Base-by-base conservation (phyloP, 805 yeast genomes). In the Tetrapisispora phaffii region DNA sequence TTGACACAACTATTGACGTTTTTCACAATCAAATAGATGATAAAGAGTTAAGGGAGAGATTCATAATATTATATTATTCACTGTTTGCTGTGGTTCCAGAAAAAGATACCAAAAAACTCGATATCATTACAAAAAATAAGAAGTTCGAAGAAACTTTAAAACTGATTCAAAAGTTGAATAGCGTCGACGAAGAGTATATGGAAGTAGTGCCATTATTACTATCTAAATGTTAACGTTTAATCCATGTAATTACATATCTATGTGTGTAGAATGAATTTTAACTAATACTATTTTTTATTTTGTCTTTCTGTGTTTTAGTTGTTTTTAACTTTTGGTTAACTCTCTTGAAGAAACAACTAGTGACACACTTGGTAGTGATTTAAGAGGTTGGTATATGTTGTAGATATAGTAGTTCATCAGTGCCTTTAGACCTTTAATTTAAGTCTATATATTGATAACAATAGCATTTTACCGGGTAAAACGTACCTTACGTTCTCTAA, bases 31-130 rank as follows among this genome's bases (percentile, higher is more conserved):
- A 69, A 44, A 38, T 49, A 13, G 47, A 47, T 5, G 69, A 69
- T 35, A 34, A 42, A 0, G 64, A 54, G 9, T 40, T 68, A 29
- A 52, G 66, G 40, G 64, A 62, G 41, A 54, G 72, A 35, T 48
- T 66, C 2, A 42, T 67, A 1, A 60, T 61, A 39, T 54, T 68
- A 7, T 53, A 68, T 31, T 57, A 54, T 34, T 56, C 63, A 1
- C 24, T 62, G 17, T 44, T 61, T 10, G 63, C 58, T 22, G 50
- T 52, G 10, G 46, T 56, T 1, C 50, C 56, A 2, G 49, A 49
- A 3, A 47, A 41, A 5, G 46, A 44, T 26, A 22, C n/a, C 28
- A 34, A 13, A 2, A 32, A 38, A 21, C 31, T 44, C 3, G 36
- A 43, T 1, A 17, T 28, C 21, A 34, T 54, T 20, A 33, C 44